Conservation (phyloP, 371 early-diverging fungal species). For the Zychaea mexicana region DNA sequence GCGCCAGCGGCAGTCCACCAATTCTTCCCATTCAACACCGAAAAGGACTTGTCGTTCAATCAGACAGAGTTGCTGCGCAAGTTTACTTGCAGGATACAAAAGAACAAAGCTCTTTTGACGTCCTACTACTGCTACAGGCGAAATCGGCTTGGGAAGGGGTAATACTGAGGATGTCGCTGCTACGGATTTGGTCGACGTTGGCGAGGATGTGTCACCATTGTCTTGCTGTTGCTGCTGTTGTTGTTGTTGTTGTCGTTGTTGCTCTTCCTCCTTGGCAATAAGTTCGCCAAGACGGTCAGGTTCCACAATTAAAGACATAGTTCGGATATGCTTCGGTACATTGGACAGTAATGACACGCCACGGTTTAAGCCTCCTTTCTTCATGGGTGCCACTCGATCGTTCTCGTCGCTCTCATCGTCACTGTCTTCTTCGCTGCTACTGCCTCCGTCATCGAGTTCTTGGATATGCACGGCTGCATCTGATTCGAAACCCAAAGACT, state of each 20-base stretch:
- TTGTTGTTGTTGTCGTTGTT: not conserved
- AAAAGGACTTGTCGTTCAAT: conserved; percentile 61
- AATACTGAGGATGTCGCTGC: not conserved
- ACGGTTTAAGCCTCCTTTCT: not conserved
- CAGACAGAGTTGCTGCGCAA: conserved; percentile 66
- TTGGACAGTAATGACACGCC: conserved; percentile 6
- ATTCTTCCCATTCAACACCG: conserved; percentile 67
- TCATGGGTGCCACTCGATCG: not conserved
- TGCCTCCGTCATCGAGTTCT: conserved; percentile 15
- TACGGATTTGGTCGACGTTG: too few species aligned
- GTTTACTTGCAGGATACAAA: conserved; percentile 47
- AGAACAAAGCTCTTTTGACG: conserved; percentile 49
- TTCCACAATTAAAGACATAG: conserved; percentile 19
- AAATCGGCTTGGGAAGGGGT: not conserved
- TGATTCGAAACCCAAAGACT: conserved; percentile 9
- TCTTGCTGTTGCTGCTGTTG: not conserved
- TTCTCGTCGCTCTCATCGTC: conserved; percentile 15
- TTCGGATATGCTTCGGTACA: conserved; percentile 5
- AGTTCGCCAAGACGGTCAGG: conserved; percentile 11
- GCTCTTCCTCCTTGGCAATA: conserved; percentile 1
- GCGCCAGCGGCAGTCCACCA: conserved; percentile 62
- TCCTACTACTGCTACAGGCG: not conserved
- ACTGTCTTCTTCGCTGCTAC: conserved; percentile 10
- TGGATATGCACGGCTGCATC: conserved; percentile 12
- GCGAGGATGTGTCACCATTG: too few species aligned